A percentile compares a stretch with the other conserved stretches of the same genome.
Evolutionary conservation across 2,329 filamentous ascomycete species (phyloP).

Genomic region (Botrytis pseudocinerea): DNA sequence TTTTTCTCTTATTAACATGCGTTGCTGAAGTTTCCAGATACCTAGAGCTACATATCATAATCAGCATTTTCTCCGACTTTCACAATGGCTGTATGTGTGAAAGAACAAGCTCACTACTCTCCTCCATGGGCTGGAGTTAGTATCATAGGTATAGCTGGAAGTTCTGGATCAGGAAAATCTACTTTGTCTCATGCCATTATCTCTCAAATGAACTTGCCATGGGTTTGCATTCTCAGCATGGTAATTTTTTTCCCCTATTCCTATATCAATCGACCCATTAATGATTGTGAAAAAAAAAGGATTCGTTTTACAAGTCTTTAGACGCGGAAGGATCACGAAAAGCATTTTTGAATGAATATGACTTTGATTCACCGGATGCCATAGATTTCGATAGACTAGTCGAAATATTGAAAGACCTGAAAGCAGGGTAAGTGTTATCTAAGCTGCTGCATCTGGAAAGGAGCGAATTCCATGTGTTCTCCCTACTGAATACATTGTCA

Average conservation of each 20-base stretch:
- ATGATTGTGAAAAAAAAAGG: slow-evolving; percentile 53
- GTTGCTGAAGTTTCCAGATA: neutral
- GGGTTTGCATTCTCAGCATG: slow-evolving; percentile 98
- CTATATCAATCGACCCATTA: neutral
- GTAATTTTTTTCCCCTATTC: slow-evolving; percentile 50
- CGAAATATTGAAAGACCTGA: slow-evolving; percentile 76
- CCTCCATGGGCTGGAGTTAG: slow-evolving; percentile 95
- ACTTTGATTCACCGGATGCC: slow-evolving; percentile 92
- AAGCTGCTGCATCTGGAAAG: neutral
- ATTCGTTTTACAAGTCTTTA: slow-evolving; percentile 95
- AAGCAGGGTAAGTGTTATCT: slow-evolving; percentile 70
- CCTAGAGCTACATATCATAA: neutral
- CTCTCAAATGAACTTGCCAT: slow-evolving; percentile 84
- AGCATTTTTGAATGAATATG: slow-evolving; percentile 89
- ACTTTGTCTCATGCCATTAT: slow-evolving; percentile 92
- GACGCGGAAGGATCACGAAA: slow-evolving; percentile 73
- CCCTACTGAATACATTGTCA: neutral
- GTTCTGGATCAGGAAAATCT: slow-evolving; percentile 92
- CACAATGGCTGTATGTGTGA: slow-evolving; percentile 31
- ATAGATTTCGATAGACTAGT: slow-evolving; percentile 93
- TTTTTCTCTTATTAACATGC: neutral
- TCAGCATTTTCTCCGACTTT: neutral
- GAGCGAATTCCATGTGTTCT: neutral
- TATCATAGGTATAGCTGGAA: slow-evolving; percentile 94
- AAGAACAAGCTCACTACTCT: slow-evolving; percentile 68